Conservation (phyloP, 257 asterid genomes). For the Penstemon newberryi region DNA sequence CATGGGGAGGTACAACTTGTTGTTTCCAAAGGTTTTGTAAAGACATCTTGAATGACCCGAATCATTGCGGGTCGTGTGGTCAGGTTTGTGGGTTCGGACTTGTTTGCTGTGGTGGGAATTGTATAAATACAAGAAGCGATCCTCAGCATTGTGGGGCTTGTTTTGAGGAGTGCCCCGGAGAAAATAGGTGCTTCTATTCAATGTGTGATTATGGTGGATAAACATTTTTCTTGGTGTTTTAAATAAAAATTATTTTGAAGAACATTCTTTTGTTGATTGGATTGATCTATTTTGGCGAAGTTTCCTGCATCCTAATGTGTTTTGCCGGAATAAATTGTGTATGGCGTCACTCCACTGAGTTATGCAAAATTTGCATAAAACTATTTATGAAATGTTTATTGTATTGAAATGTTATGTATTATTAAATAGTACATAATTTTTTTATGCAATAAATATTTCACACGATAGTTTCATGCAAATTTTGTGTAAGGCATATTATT, state of each 20-base stretch:
- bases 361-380: background rate
- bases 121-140: constrained; percentile 41
- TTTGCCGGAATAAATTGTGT: too few species aligned
- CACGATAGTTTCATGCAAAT: too few species aligned
- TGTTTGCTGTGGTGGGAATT: constrained; percentile 42
- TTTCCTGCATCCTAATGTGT: too few species aligned
- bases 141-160: constrained; percentile 50
- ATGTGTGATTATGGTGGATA: constrained; percentile 54
- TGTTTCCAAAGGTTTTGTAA: constrained; percentile 42
- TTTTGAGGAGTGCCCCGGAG: constrained; percentile 39
- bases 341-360: too few species aligned
- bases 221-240: constrained; percentile 8
- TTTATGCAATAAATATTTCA: too few species aligned
- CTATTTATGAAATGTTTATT: background rate
- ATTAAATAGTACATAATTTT: too few species aligned
- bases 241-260: background rate
- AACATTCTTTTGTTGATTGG: background rate
- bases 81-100: constrained; percentile 46
- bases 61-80: constrained; percentile 46
- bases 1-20: constrained; percentile 51
- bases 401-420: too few species aligned
- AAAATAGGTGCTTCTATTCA: constrained; percentile 37
- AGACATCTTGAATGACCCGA: constrained; percentile 40
- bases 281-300: background rate
- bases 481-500: too few species aligned